A percentile compares a stretch with the other conserved stretches of the same genome.
phyloP scores from a whole-genome alignment of 306 rosid species.

The Cucurbita pepo region DNA sequence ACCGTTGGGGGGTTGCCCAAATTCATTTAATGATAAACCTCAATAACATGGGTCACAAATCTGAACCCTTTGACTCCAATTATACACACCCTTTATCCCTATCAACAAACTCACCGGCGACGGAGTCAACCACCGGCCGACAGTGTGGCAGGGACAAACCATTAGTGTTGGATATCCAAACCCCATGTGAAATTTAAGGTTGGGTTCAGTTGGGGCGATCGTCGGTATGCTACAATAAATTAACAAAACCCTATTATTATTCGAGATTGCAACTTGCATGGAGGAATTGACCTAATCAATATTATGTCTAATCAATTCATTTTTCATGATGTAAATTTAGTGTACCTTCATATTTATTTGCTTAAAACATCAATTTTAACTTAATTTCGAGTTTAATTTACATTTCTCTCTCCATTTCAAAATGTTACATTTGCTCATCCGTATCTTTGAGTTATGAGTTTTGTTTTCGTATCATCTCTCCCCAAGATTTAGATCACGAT shows the following conservation, averaged over 20 bases:
- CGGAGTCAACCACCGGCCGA: background rate
- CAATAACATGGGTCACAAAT: background rate
- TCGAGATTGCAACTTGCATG: background rate
- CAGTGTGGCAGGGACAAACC: background rate
- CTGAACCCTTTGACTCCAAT: background rate
- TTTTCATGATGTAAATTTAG: too few relatives aligned
- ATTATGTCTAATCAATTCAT: too few relatives aligned
- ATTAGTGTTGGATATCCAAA: background rate
- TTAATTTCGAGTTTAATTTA: too few relatives aligned
- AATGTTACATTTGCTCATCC: too few relatives aligned
- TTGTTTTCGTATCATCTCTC: too few relatives aligned
- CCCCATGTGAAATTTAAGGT: background rate
- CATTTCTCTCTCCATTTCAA: too few relatives aligned
- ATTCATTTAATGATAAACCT: background rate
- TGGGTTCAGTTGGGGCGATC: background rate
- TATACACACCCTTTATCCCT: background rate
- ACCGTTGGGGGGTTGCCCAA: background rate
- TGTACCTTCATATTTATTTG: too few relatives aligned
- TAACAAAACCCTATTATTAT: background rate
- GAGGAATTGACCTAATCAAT: background rate
- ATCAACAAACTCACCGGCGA: background rate
- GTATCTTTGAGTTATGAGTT: too few relatives aligned
- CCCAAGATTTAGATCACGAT: too few relatives aligned
- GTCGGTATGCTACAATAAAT: conserved; percentile 2
- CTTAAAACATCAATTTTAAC: too few relatives aligned